Percentiles rank a stretch among this genome's conserved stretches.
These are phyloP conservation scores for Neoascochyta sp. DNA, from an alignment of 2,329 filamentous ascomycete genomes.

Conservation along the genomic window DNA sequence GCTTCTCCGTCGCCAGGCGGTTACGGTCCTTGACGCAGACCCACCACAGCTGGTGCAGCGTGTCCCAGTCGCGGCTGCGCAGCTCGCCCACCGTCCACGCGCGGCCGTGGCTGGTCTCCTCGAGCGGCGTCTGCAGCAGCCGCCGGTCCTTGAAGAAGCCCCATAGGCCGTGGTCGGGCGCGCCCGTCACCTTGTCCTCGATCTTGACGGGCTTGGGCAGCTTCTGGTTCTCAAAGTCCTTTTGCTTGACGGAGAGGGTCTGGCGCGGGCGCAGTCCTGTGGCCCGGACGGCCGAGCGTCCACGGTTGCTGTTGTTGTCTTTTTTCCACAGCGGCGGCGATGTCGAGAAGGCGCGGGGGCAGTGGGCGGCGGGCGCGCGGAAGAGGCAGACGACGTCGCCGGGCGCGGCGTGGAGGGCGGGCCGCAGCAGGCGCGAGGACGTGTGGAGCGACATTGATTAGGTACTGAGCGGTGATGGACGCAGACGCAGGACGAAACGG, in stretches of 20 bases:
- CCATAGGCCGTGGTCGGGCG: conserved; percentile 83
- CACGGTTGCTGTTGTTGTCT: conserved; percentile 76
- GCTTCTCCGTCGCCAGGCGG: conserved; percentile 71
- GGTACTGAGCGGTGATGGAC: too few species aligned
- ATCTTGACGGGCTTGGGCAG: conserved; percentile 69
- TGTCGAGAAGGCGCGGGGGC: conserved; percentile 46
- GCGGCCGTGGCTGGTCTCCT: conserved; percentile 68
- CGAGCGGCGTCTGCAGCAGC: conserved; percentile 67
- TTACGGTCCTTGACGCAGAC: conserved; percentile 89
- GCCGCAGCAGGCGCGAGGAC: conserved; percentile 27
- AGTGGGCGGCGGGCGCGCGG: conserved; percentile 23
- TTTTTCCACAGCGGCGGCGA: conserved; percentile 53
- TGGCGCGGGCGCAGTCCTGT: conserved; percentile 65
- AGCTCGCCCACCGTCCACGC: conserved; percentile 84
- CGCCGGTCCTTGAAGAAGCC: conserved; percentile 75
- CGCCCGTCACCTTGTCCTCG: conserved; percentile 57
- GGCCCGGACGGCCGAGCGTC: conserved; percentile 74
- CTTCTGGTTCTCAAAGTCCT: conserved; percentile 42
- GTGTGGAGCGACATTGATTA: too few species aligned
- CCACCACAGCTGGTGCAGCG: conserved; percentile 92
- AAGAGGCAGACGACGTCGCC: conserved; percentile 25
- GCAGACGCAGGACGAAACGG: background rate
- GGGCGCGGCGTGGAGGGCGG: conserved; percentile 13
- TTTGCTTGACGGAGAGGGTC: conserved; percentile 68
- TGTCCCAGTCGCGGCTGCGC: conserved; percentile 85